These are phyloP conservation scores for Macroventuria anomochaeta DNA, from an alignment of 2,329 filamentous ascomycete genomes.

Conservation along the genomic window DNA sequence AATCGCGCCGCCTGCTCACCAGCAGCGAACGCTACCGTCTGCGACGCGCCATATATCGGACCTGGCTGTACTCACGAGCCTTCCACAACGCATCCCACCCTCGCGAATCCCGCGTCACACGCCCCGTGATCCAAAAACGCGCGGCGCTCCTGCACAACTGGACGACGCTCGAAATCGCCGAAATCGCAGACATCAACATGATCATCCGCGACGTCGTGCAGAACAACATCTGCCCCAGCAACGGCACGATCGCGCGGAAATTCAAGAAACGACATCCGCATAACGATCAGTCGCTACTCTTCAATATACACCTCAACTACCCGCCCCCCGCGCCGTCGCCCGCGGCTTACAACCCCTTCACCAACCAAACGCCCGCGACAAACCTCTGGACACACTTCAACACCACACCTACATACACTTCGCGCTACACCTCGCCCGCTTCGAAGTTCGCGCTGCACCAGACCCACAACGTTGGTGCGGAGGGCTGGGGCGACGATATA, in stretches of 20 bases:
- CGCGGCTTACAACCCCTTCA: conserved; percentile 43
- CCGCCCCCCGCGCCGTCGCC: conserved; percentile 44
- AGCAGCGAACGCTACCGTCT: conserved; percentile 58
- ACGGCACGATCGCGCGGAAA: conserved; percentile 65
- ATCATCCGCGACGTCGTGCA: conserved; percentile 64
- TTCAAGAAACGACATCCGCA: conserved; percentile 64
- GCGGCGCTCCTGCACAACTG: conserved; percentile 66
- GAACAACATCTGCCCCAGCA: conserved; percentile 66
- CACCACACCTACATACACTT: conserved; percentile 40
- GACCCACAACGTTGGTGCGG: conserved; percentile 60
- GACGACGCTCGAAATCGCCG: conserved; percentile 61
- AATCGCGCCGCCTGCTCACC: conserved; percentile 61
- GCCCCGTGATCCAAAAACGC: conserved; percentile 58
- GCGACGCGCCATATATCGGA: conserved; percentile 64
- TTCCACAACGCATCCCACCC: conserved; percentile 62
- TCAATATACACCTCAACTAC: conserved; percentile 61
- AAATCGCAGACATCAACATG: conserved; percentile 64
- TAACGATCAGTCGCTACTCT: conserved; percentile 56
- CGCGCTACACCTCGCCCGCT: conserved; percentile 46
- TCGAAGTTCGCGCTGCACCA: conserved; percentile 57
- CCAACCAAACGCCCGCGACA: conserved; percentile 28
- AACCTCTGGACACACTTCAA: conserved; percentile 48
- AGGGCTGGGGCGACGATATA: conserved; percentile 70
- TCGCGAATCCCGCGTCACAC: conserved; percentile 58
- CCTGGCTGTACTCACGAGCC: conserved; percentile 66